Conservation (phyloP, 495 filamentous ascomycete genomes). For the Sporormia fimetaria region DNA sequence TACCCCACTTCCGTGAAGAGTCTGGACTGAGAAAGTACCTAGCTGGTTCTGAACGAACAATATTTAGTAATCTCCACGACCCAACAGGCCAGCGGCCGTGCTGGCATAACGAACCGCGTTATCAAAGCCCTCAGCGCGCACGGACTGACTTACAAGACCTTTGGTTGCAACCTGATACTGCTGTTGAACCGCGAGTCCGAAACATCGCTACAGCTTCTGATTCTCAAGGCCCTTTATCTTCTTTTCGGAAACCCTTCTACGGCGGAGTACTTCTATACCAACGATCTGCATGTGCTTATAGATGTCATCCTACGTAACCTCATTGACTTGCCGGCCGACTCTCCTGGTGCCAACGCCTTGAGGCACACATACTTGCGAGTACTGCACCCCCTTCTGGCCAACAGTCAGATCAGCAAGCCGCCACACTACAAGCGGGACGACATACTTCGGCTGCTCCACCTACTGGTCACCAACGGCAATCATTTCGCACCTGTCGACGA, state of each 20-base stretch:
- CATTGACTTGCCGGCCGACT: slow-evolving; percentile 73
- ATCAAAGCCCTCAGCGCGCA: slow-evolving; percentile 76
- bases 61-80: slow-evolving; percentile 75
- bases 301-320: slow-evolving; percentile 95
- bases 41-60: slow-evolving; percentile 96
- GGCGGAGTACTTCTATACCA: slow-evolving; percentile 96
- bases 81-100: slow-evolving; percentile 36
- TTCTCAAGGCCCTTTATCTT: slow-evolving; percentile 88
- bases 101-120: slow-evolving; percentile 63
- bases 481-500: slow-evolving; percentile 90
- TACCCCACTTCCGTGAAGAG: slow-evolving; percentile 7
- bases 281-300: slow-evolving; percentile 85
- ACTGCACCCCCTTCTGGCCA: slow-evolving; percentile 74
- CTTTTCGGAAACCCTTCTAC: slow-evolving; percentile 85
- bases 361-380: slow-evolving; percentile 98
- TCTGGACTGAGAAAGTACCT: not conserved
- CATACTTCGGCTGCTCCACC: slow-evolving; percentile 57
- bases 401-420: slow-evolving; percentile 72
- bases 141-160: slow-evolving; percentile 76
- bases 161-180: slow-evolving; percentile 95
- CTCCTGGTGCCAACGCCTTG: slow-evolving; percentile 41
- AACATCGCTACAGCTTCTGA: slow-evolving; percentile 83
- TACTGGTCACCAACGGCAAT: slow-evolving; percentile 44
- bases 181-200: slow-evolving; percentile 88
- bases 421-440: slow-evolving; percentile 91